These are phyloP conservation scores for Spergularia bocconei DNA, from an alignment of 148 eudicot genomes.

Conservation along the genomic window DNA sequence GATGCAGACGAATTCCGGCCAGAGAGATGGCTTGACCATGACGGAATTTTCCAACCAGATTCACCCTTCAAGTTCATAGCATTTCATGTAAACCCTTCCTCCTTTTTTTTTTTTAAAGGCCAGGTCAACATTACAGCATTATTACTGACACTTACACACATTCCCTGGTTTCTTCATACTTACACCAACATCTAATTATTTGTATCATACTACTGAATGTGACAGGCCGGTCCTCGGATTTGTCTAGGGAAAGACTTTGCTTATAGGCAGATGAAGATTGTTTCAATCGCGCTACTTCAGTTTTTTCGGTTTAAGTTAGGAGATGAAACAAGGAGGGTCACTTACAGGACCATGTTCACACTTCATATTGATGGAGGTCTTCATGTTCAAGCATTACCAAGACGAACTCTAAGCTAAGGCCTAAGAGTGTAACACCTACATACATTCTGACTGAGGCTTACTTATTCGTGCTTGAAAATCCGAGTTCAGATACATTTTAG, in stretches of 20 bases:
- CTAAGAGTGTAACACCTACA: too few relatives aligned
- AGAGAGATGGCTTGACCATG: constrained; percentile 67
- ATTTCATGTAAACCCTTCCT: constrained; percentile 51
- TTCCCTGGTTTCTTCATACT: background rate
- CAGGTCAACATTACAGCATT: background rate
- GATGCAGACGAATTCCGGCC: constrained; percentile 79
- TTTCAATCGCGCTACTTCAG: constrained; percentile 45
- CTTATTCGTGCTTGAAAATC: too few relatives aligned
- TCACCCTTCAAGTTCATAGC: constrained; percentile 78
- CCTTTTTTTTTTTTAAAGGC: background rate
- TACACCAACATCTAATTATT: background rate
- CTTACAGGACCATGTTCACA: constrained; percentile 67
- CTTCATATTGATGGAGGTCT: constrained; percentile 73
- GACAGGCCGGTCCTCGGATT: constrained; percentile 72
- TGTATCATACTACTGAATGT: background rate
- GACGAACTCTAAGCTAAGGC: constrained; percentile 20
- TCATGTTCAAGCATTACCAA: constrained; percentile 51
- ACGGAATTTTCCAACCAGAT: constrained; percentile 68
- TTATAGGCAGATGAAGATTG: constrained; percentile 82
- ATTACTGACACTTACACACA: too few relatives aligned
- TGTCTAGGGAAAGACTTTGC: constrained; percentile 85
- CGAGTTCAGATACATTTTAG: too few relatives aligned
- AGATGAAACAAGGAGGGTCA: constrained; percentile 42
- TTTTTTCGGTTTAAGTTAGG: constrained; percentile 55
- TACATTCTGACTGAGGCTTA: too few relatives aligned